Evolutionary conservation across 2,329 filamentous ascomycete genomes (phyloP).

Genomic region (Botrytis fragariae): DNA sequence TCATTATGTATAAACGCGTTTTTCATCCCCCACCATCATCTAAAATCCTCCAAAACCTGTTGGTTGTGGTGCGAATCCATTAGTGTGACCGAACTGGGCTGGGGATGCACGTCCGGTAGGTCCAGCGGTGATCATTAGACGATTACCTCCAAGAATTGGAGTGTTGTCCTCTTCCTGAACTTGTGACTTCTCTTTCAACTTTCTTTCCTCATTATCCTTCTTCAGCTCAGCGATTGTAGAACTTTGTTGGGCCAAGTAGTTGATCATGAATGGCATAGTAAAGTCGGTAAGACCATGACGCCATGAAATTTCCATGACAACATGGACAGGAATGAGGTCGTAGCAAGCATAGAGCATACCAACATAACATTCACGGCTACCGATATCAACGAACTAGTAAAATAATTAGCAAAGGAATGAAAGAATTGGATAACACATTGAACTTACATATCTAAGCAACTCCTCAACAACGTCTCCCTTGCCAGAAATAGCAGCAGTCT

Average conservation of each 20-base stretch:
- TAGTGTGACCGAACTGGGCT: conserved; percentile 73
- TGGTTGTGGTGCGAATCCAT: conserved; percentile 84
- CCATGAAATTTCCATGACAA: conserved; percentile 96
- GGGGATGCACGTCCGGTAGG: conserved; percentile 54
- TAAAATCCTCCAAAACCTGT: conserved; percentile 69
- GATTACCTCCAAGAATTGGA: conserved; percentile 83
- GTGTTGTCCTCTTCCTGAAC: conserved; percentile 91
- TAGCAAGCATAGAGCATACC: conserved; percentile 99
- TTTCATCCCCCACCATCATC: conserved; percentile 23
- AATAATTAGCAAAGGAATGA: conserved; percentile 32
- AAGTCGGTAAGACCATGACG: conserved; percentile 92
- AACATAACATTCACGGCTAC: conserved; percentile 98
- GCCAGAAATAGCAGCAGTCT: conserved; percentile 88
- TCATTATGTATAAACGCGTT: conserved; percentile 37
- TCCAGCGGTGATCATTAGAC: conserved; percentile 94
- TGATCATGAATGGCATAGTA: conserved; percentile 99
- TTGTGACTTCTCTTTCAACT: conserved; percentile 66
- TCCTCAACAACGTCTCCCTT: conserved; percentile 95
- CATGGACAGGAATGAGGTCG: conserved; percentile 88
- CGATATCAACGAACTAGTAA: conserved; percentile 91
- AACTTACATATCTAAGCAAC: conserved; percentile 90
- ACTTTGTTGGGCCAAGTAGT: conserved; percentile 88
- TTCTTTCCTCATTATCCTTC: conserved; percentile 94
- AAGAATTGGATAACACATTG: background rate
- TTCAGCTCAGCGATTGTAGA: conserved; percentile 80